Evolutionary conservation across 2,329 filamentous ascomycete genomes (phyloP), one percentile per base, ranked within the genome.

Genomic region (Ambrosiella beaveri): DNA sequence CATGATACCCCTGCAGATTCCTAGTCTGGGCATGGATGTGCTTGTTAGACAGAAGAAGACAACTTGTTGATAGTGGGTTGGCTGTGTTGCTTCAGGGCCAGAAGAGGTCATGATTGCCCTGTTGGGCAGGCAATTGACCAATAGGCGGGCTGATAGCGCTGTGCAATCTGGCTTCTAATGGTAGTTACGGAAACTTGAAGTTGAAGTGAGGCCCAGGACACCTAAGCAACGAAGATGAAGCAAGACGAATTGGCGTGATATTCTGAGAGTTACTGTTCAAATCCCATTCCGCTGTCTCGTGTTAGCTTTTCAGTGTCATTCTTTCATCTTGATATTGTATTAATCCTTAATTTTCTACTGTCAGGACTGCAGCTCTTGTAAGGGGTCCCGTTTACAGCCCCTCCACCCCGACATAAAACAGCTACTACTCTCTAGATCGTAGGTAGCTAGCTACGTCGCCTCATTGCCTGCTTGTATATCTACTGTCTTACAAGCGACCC

Each of bases 91-190:
- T 54, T 37, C 37, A 40, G 38, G 45, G 57, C 38, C 40, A 47
- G 11, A 15, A 27, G 9, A 6, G 44, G n/a, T 36, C 13, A 47
- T 15, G 44, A 47, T 38, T 56, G 54, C 41, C 41, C 15, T 56
- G 41, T 49, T 50, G 40, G 45, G 52, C 17, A 54, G 12, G 12
- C 13, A 40, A 54, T 54, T 54, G 52, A 54, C 52, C 52, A 54
- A 54, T 54, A 38, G 41, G 52, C 13, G 19, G n/a, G 13, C 19
- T 9, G 39, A 19, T 15, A 12, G 58, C 41, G 45, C 56, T 58
- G 66, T 73, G 71, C 70, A 72, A 73, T 73, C 70, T 73, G 71
- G 71, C 71, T 71, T 72, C 70, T 70, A 69, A 70, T 63, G 65
- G 67, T 63, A 60, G 54, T 60, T 60, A 58, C 11, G 19, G 44